Evolutionary conservation across 1,284 basidiomycete genomes (phyloP).

Genomic region (Coniferiporia weirii): DNA sequence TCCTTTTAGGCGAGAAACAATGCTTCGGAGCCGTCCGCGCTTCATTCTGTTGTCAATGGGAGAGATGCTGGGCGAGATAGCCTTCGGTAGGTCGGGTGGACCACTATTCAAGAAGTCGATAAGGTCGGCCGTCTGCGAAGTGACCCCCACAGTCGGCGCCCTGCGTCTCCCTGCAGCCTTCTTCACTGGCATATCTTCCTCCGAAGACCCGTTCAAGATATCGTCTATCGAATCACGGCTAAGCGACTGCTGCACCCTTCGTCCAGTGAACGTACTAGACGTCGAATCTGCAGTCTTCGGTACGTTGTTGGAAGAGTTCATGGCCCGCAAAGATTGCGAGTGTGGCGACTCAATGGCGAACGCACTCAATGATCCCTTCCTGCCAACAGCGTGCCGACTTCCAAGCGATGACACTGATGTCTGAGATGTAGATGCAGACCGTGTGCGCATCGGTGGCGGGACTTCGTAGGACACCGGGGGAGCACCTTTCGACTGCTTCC

Average conservation of each 20-base stretch:
- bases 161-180: constrained; percentile 17
- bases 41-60: constrained; percentile 43
- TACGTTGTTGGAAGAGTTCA: background rate
- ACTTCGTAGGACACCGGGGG: constrained; percentile 16
- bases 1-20: constrained; percentile 70
- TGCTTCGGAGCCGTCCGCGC: constrained; percentile 60
- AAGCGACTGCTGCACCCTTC: background rate
- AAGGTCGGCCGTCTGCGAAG: constrained; percentile 37
- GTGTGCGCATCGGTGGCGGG: constrained; percentile 4
- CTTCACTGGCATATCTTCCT: constrained; percentile 35
- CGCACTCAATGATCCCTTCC: constrained; percentile 14
- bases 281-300: constrained; percentile 8
- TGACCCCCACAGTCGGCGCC: constrained; percentile 14
- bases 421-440: constrained; percentile 15
- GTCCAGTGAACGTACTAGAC: background rate
- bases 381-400: constrained; percentile 3
- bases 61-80: constrained; percentile 23
- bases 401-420: constrained; percentile 7
- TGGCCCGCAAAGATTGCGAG: constrained; percentile 9
- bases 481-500: constrained; percentile 9
- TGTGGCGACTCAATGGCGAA: constrained; percentile 11
- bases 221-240: constrained; percentile 70
- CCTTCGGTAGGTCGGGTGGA: constrained; percentile 39
- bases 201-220: constrained; percentile 62
- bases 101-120: constrained; percentile 64